Evolutionary conservation across 148 eudicot genomes (phyloP).

Genomic region (Fagopyrum homotropicum): DNA sequence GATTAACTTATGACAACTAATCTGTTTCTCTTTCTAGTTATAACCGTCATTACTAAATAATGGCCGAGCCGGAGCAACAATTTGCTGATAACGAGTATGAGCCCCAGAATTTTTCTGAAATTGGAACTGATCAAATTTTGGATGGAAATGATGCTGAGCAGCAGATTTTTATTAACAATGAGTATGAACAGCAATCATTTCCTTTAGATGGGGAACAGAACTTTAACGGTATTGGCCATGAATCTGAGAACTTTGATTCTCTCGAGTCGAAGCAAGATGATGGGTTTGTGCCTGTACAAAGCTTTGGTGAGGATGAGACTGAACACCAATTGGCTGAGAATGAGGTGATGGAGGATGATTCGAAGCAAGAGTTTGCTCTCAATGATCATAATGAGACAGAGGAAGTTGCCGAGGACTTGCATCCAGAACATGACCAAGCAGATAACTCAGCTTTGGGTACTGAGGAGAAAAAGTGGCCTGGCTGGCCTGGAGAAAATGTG

Average conservation of each 20-base stretch:
- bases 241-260: slow-evolving; percentile 19
- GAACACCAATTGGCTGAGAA: slow-evolving; percentile 15
- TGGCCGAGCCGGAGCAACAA: slow-evolving; percentile 45
- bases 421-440: slow-evolving; percentile 33
- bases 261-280: slow-evolving; percentile 23
- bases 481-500: slow-evolving; percentile 98
- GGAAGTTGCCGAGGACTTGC: slow-evolving; percentile 24
- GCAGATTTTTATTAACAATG: neutral
- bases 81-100: slow-evolving; percentile 30
- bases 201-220: slow-evolving; percentile 10
- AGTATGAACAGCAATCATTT: slow-evolving; percentile 11
- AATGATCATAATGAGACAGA: slow-evolving; percentile 29
- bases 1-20: slow-evolving; percentile 1
- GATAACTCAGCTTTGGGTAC: slow-evolving; percentile 25
- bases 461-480: slow-evolving; percentile 90
- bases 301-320: slow-evolving; percentile 17
- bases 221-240: slow-evolving; percentile 11
- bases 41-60: slow-evolving; percentile 6
- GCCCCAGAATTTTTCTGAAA: slow-evolving; percentile 17
- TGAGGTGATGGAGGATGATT: slow-evolving; percentile 19
- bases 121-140: neutral
- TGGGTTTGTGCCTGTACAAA: slow-evolving; percentile 19
- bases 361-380: slow-evolving; percentile 28
- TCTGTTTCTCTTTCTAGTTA: neutral
- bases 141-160: slow-evolving; percentile 20